A percentile compares a stretch with the other conserved stretches of the same genome.
phyloP scores from a whole-genome alignment of 495 filamentous ascomycete species.

The Lepraria neglecta region DNA sequence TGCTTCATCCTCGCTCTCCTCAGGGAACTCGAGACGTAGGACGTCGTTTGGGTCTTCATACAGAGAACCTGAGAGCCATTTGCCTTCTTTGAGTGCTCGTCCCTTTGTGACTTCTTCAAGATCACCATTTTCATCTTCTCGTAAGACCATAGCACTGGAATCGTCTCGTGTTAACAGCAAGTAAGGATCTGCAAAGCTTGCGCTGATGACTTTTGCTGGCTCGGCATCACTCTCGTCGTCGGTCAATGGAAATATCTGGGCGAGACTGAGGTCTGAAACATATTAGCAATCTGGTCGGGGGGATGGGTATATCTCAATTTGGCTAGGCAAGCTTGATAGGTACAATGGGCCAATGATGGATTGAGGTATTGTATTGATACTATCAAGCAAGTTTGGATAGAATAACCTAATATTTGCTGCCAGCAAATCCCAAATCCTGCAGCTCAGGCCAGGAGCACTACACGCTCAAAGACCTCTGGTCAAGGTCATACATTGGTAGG shows the following conservation, averaged over 20 bases:
- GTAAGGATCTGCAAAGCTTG: constrained; percentile 84
- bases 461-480: background rate
- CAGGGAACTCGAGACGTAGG: constrained; percentile 40
- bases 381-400: constrained; percentile 26
- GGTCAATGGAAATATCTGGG: constrained; percentile 81
- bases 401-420: background rate
- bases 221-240: constrained; percentile 78
- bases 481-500: background rate
- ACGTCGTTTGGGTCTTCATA: constrained; percentile 59
- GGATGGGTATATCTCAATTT: background rate
- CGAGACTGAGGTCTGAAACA: constrained; percentile 67
- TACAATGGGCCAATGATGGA: constrained; percentile 8
- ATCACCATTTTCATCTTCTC: constrained; percentile 72
- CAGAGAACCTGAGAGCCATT: constrained; percentile 75
- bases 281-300: constrained; percentile 19
- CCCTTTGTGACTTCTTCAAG: constrained; percentile 70
- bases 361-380: constrained; percentile 30
- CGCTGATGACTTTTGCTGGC: constrained; percentile 59
- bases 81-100: constrained; percentile 48
- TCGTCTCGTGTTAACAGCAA: constrained; percentile 81
- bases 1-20: constrained; percentile 39
- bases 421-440: background rate
- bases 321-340: constrained; percentile 21
- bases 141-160: constrained; percentile 64
- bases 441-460: background rate